Percentiles rank a stretch among this genome's conserved stretches.
phyloP scores from a whole-genome alignment of 1,284 basidiomycete genomes.

The Xerocomus cyaneibrunnescens region DNA sequence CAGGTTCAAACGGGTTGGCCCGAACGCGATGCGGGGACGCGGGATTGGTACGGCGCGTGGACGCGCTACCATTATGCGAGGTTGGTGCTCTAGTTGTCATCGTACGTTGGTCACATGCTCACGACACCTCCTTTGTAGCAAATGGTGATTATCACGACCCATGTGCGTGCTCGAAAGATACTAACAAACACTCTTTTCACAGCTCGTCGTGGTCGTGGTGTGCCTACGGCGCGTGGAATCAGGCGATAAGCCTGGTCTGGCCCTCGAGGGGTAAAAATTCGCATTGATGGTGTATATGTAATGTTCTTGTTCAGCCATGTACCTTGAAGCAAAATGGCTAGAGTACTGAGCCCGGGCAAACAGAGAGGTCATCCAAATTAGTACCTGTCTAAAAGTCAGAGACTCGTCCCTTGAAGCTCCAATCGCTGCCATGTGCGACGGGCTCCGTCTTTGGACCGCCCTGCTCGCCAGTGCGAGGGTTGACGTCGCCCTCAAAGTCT shows the following conservation, averaged over 20 bases:
- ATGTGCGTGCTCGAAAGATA: background rate
- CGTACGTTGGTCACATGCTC: constrained; percentile 6
- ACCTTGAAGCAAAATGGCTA: no score
- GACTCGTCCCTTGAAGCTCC: constrained; percentile 81
- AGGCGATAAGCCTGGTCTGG: constrained; percentile 53
- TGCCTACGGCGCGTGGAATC: constrained; percentile 71
- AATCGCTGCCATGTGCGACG: constrained; percentile 66
- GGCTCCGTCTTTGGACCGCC: constrained; percentile 79
- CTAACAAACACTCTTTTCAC: constrained; percentile 17
- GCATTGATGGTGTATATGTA: constrained; percentile 17
- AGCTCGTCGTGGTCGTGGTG: constrained; percentile 85
- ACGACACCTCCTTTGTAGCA: constrained; percentile 41
- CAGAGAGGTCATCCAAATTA: background rate
- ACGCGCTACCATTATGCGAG: constrained; percentile 94
- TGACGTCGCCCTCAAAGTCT: constrained; percentile 72
- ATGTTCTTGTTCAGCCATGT: constrained; percentile 10
- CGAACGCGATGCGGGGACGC: constrained; percentile 97
- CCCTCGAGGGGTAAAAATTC: constrained; percentile 11
- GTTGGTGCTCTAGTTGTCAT: constrained; percentile 42
- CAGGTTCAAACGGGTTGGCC: constrained; percentile 98
- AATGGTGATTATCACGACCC: constrained; percentile 49
- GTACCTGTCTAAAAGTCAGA: constrained; percentile 66
- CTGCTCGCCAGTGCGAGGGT: constrained; percentile 72
- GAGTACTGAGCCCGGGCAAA: no score
- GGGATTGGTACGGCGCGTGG: constrained; percentile 99